Evolutionary conservation across 2,329 filamentous ascomycete species (phyloP).

Genomic region (Fusarium compactum): DNA sequence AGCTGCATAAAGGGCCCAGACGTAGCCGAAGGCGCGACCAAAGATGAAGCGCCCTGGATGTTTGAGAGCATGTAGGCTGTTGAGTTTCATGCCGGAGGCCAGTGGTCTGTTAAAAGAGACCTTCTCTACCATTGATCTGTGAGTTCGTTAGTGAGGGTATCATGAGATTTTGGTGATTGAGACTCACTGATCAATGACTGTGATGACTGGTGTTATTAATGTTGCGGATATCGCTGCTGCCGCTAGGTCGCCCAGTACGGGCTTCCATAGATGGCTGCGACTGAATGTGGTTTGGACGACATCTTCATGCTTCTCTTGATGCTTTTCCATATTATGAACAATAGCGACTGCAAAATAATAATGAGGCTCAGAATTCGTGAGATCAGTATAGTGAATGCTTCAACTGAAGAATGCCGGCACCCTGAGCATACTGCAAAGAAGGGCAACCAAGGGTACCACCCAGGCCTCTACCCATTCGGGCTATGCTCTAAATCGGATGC

Average conservation of each 20-base stretch:
- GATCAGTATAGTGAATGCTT: neutral
- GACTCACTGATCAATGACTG: conserved; percentile 47
- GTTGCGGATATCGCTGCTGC: conserved; percentile 47
- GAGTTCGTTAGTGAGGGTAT: neutral
- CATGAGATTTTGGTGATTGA: rapidly evolving
- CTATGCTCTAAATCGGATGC: neutral
- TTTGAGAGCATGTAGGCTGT: conserved; percentile 30
- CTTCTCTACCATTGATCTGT: conserved; percentile 39
- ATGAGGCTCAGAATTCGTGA: neutral
- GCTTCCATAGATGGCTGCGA: conserved; percentile 30
- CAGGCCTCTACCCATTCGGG: neutral
- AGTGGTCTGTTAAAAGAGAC: conserved; percentile 40
- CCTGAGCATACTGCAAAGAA: neutral
- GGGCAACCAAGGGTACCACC: neutral
- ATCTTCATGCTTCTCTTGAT: conserved; percentile 31
- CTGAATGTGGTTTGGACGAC: conserved; percentile 6
- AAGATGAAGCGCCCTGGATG: conserved; percentile 44
- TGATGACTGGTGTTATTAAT: conserved; percentile 46
- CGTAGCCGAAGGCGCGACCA: conserved; percentile 44
- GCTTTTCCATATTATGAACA: conserved; percentile 24
- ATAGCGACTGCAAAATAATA: rapidly evolving
- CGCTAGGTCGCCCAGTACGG: conserved; percentile 42
- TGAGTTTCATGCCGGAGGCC: conserved; percentile 21
- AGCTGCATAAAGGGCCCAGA: conserved; percentile 49
- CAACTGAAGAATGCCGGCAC: neutral